phyloP scores from a whole-genome alignment of 164 flowering plant genomes.

The Vitis riparia region DNA sequence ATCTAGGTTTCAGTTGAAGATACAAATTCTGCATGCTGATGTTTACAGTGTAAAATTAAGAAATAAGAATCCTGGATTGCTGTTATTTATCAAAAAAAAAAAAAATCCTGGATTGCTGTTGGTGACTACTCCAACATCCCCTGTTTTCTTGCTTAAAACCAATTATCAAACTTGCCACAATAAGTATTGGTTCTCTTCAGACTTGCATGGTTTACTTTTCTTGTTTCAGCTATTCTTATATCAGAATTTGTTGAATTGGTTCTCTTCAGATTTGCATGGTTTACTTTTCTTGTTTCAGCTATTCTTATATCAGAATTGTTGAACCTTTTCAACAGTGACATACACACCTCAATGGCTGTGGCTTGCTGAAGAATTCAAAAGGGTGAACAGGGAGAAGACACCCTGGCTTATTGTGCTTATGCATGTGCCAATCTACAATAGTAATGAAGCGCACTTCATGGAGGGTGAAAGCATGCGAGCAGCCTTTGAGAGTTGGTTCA shows the following conservation, averaged over 20 bases:
- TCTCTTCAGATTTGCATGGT: too few relatives aligned
- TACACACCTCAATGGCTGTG: constrained; percentile 88
- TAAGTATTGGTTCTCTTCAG: too few relatives aligned
- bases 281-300: not conserved
- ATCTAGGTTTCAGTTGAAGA: too few relatives aligned
- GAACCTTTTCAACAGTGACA: constrained; percentile 55
- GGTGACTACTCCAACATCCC: too few relatives aligned
- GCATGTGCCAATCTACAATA: constrained; percentile 89
- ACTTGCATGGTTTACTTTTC: not conserved
- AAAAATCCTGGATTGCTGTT: too few relatives aligned
- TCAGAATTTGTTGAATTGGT: not conserved
- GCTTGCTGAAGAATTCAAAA: constrained; percentile 61
- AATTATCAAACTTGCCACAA: too few relatives aligned
- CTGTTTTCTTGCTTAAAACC: too few relatives aligned
- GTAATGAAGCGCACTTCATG: constrained; percentile 84
- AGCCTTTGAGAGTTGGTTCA: constrained; percentile 76
- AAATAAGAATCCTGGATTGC: too few relatives aligned
- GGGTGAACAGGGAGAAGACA: constrained; percentile 84
- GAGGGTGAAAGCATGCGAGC: constrained; percentile 95
- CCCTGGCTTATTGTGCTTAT: constrained; percentile 97
- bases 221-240: constrained; percentile 5
- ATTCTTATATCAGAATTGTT: constrained; percentile 9
- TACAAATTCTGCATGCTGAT: not conserved
- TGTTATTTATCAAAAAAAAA: too few relatives aligned
- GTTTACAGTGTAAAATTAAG: not conserved